Base-by-base conservation (phyloP, 2,329 filamentous ascomycete genomes). In the Sphaerulina vaccinii region DNA sequence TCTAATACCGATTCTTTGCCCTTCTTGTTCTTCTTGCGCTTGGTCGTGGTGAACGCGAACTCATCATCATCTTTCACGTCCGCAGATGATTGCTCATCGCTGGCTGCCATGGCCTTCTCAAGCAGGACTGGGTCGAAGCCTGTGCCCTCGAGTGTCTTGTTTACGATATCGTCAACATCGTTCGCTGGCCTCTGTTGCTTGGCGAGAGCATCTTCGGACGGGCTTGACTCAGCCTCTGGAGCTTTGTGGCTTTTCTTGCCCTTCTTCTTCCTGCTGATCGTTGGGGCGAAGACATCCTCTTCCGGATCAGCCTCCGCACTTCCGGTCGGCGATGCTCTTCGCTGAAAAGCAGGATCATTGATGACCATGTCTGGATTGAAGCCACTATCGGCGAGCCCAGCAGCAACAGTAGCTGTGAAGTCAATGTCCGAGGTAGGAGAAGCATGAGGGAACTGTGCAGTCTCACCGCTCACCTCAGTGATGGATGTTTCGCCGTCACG, bases 371-470 rank as follows among this genome's bases (percentile, higher is more conserved):
- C 65, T 3, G 73, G 68, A 57, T 76, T 66, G 57, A 78, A 77
- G 24, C 75, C 75, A 21, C 72, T 74, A 44, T 74, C 70, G 51
- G 71, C 67, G 11, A 78, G 59, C 23, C 73, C 74, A 44, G 73
- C 74, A 18, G 74, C 73, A 6, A 78, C 61, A 3, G 74, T 73
- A 3, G 73, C 75, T 19, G 75, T 72, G 48, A 78, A 77, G 54
- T 76, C 75, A 29, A 75, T 69, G 41, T 75, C 71, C 7, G 18
- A 27, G 9, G 11, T 18, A n/a, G 23, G 3, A 3, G 18, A 6
- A 3, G 21, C 13, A 11, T 7, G 36, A 16, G 36, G 21, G 9
- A n/a, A 16, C 5, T 41, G 35, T 40, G 15, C 24, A 27, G 23
- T 6, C 13, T 15, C 22, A 10, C 3, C 32, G 5, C 11, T 15